Percentiles rank a stretch among this genome's conserved stretches.
These are phyloP conservation scores for Dactylorhiza incarnata DNA, from an alignment of 106 monocot genomes.

Conservation along the genomic window DNA sequence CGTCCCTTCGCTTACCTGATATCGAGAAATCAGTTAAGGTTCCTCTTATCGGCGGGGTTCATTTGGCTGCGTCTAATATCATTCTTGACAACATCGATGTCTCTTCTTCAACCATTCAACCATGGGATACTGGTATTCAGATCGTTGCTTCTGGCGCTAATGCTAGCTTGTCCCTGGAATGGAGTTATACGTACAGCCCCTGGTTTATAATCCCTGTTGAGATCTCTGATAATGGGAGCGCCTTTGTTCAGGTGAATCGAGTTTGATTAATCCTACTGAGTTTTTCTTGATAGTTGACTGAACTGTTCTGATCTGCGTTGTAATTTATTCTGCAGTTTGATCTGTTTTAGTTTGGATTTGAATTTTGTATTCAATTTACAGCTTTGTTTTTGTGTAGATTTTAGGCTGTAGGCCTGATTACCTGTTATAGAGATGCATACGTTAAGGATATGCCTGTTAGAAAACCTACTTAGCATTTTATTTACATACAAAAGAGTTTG, in stretches of 20 bases:
- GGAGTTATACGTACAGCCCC: conserved; percentile 48
- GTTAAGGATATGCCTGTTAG: background rate
- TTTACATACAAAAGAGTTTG: too few relatives aligned
- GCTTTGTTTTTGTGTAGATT: background rate
- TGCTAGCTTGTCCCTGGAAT: conserved; percentile 41
- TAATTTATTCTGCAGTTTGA: background rate
- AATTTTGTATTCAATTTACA: background rate
- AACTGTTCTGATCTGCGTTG: too few relatives aligned
- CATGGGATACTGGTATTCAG: conserved; percentile 43
- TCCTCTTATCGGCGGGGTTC: conserved; percentile 58
- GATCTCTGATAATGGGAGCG: conserved; percentile 52
- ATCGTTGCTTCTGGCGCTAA: conserved; percentile 43
- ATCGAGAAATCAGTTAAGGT: conserved; percentile 50
- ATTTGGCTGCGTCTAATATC: conserved; percentile 39
- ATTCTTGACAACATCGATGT: conserved; percentile 40
- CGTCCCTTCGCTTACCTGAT: conserved; percentile 47
- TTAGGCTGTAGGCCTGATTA: background rate
- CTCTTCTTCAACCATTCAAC: conserved; percentile 35
- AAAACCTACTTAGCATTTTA: too few relatives aligned
- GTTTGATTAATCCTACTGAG: background rate
- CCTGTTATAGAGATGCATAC: background rate
- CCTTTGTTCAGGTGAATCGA: conserved; percentile 45
- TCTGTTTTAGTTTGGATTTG: background rate
- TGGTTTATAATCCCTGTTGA: conserved; percentile 43
- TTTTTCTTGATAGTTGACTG: too few relatives aligned